Conservation (phyloP, 2,329 filamentous ascomycete genomes). For the Sclerotinia sclerotiorum region DNA sequence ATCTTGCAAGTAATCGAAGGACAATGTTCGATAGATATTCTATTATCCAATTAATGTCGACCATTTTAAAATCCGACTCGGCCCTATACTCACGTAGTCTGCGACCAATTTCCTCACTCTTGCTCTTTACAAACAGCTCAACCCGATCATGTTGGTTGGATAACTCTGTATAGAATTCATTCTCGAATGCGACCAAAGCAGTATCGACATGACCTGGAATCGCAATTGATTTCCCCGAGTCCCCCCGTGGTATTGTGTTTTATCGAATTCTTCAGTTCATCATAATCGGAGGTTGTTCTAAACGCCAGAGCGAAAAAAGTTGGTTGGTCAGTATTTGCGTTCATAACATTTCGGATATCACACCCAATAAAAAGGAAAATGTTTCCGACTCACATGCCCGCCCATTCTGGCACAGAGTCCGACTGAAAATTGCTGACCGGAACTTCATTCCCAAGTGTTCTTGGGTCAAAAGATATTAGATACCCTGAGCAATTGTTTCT, state of each 20-base stretch:
- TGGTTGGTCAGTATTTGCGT: constrained; percentile 22
- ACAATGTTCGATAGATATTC: constrained; percentile 35
- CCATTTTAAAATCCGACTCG: neutral
- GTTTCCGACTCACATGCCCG: constrained; percentile 58
- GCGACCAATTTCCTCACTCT: constrained; percentile 73
- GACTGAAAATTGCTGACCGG: constrained; percentile 68
- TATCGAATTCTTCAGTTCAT: constrained; percentile 81
- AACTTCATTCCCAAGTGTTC: constrained; percentile 62
- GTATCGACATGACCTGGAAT: constrained; percentile 70
- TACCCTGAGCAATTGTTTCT: constrained; percentile 9
- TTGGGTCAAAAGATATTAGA: neutral
- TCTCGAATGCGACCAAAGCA: constrained; percentile 63
- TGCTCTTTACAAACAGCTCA: constrained; percentile 75
- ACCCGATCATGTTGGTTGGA: constrained; percentile 73
- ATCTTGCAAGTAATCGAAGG: constrained; percentile 34
- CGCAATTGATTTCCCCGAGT: constrained; percentile 67
- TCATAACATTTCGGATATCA: constrained; percentile 15
- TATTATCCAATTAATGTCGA: constrained; percentile 25
- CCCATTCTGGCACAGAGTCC: constrained; percentile 81
- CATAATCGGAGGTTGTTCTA: constrained; percentile 88
- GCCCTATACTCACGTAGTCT: constrained; percentile 57
- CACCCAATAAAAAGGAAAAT: neutral
- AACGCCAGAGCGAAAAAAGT: constrained; percentile 22
- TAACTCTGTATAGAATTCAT: constrained; percentile 70
- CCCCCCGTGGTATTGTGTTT: constrained; percentile 72